Percentiles rank a stretch among this genome's conserved stretches.
Evolutionary conservation across 768 basidiomycete species (phyloP).

Genomic region (Cystobasidium ongulense): DNA sequence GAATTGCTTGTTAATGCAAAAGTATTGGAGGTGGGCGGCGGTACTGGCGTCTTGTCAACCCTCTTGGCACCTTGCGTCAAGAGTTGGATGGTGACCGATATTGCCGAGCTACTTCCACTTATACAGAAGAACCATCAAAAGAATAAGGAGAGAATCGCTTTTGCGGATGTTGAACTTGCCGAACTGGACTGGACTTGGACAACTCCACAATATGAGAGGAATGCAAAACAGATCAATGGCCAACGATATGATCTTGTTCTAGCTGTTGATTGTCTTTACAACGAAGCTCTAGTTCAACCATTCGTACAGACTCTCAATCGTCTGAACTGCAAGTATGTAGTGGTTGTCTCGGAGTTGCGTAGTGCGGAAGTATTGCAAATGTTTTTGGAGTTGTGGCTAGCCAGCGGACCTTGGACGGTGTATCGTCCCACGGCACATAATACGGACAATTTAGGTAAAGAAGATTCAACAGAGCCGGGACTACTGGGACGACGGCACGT

Average conservation of each 20-base stretch:
- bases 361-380: conserved; percentile 10
- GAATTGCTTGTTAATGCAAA: not conserved
- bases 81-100: conserved; percentile 8
- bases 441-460: not conserved
- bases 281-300: conserved; percentile 13
- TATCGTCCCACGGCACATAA: not conserved
- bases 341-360: conserved; percentile 4
- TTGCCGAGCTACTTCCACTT: not conserved
- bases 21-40: not conserved
- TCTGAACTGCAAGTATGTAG: not conserved
- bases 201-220: not conserved
- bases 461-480: not conserved
- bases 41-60: not conserved
- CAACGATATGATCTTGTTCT: not conserved
- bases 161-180: not conserved
- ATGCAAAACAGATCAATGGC: not conserved
- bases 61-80: conserved; percentile 2
- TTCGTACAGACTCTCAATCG: conserved; percentile 8
- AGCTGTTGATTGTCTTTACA: conserved; percentile 22
- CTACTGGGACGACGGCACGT: not conserved
- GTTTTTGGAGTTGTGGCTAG: conserved; percentile 12
- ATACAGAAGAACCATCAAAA: conserved; percentile 10
- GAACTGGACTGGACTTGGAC: conserved; percentile 26
- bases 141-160: not conserved
- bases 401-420: not conserved